Conservation (phyloP, 192 early-diverging fungal genomes). For the Funneliformis geosporum region DNA sequence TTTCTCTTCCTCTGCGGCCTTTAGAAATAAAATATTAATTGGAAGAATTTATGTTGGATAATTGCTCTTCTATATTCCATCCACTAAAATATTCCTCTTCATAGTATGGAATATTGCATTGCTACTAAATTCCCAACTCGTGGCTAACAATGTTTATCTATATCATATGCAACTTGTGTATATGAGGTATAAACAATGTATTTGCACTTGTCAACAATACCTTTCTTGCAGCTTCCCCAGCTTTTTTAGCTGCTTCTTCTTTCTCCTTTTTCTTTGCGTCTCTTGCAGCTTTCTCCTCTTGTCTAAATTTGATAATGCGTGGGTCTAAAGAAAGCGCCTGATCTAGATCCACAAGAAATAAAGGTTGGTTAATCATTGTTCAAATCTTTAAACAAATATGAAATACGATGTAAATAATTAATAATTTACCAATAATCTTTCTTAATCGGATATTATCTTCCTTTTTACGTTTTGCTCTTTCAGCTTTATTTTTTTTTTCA, state of each 20-base stretch:
- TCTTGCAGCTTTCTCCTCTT: conserved; percentile 86
- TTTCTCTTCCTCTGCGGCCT: conserved; percentile 29
- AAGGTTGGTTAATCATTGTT: not conserved
- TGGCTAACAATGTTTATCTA: not conserved
- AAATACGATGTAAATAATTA: not conserved
- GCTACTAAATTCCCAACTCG: not conserved
- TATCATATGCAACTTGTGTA: no score
- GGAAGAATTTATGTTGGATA: no score
- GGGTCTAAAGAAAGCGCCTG: conserved; percentile 84
- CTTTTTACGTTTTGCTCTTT: conserved; percentile 92
- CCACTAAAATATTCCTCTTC: not conserved
- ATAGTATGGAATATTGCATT: not conserved
- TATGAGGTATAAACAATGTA: not conserved
- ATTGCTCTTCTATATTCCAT: not conserved
- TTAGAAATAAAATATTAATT: not conserved
- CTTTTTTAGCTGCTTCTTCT: conserved; percentile 68
- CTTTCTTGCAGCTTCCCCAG: conserved; percentile 49
- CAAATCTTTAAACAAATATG: not conserved
- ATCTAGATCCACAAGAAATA: conserved; percentile 38
- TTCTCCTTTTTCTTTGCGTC: conserved; percentile 90
- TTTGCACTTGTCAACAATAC: not conserved
- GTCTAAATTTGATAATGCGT: conserved; percentile 85
- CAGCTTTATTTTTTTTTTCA: conserved; percentile 94
- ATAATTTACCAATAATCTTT: conserved; percentile 65
- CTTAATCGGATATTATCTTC: conserved; percentile 91